phyloP scores from a whole-genome alignment of 345 rosid species.

The Citrus hindsii region DNA sequence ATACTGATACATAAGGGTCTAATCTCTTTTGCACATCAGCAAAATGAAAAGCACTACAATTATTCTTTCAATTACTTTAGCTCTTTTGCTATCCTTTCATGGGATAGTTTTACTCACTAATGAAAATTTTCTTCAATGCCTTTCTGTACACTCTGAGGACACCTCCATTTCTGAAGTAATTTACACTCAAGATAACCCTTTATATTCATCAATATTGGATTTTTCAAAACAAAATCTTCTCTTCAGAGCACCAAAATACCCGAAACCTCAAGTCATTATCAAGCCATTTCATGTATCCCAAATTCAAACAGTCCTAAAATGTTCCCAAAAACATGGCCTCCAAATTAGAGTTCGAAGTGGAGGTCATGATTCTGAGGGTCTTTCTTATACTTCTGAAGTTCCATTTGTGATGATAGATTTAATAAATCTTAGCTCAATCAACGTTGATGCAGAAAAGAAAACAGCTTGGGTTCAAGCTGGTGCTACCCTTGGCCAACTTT shows the following conservation, averaged over 20 bases:
- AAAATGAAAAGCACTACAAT: not conserved
- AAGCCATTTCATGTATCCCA: constrained; percentile 21
- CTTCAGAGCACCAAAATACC: not conserved
- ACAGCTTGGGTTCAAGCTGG: not conserved
- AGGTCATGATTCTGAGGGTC: constrained; percentile 38
- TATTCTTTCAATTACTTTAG: not conserved
- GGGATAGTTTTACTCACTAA: not conserved
- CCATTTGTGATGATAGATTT: not conserved
- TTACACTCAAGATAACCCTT: not conserved
- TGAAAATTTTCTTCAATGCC: not conserved
- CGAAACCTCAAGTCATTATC: constrained; percentile 27
- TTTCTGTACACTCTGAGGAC: not conserved
- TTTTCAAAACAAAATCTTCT: not conserved
- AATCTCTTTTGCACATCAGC: not conserved
- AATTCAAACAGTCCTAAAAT: constrained; percentile 27
- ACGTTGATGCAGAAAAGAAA: not conserved
- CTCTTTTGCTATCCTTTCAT: not conserved
- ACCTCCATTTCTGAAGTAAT: not conserved
- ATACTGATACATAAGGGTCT: not conserved
- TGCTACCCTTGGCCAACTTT: constrained; percentile 32
- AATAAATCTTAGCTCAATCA: not conserved
- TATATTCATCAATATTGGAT: not conserved
- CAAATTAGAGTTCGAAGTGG: constrained; percentile 34
- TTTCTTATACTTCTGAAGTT: constrained; percentile 29
- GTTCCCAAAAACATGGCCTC: constrained; percentile 20